Conservation (phyloP, 169 alveolate species). For the Cytauxzoon felis region DNA sequence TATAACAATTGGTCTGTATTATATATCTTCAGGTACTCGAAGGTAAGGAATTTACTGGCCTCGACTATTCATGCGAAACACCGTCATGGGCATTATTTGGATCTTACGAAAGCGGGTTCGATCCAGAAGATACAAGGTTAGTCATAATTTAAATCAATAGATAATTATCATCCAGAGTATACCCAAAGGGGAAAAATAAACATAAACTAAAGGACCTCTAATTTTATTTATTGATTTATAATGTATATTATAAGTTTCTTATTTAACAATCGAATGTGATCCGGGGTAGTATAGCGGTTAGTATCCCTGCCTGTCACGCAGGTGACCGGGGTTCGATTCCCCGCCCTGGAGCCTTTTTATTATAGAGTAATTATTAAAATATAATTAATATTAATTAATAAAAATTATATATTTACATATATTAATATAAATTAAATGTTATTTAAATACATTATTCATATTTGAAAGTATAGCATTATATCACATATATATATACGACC, state of each 20-base stretch:
- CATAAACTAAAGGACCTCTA: not conserved
- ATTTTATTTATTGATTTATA: not conserved
- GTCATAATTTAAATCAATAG: not conserved
- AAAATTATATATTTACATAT: not conserved
- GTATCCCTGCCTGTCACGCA: conserved; percentile 87
- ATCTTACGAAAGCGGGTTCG: conserved; percentile 80
- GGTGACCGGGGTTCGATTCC: conserved; percentile 87
- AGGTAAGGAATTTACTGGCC: conserved; percentile 65
- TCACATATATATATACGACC: too few relatives aligned
- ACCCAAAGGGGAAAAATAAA: conserved; percentile 51
- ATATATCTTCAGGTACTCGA: conserved; percentile 21
- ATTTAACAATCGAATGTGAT: conserved; percentile 4
- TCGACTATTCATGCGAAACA: conserved; percentile 78
- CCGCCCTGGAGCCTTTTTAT: conserved; percentile 78
- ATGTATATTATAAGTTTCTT: not conserved
- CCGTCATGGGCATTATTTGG: conserved; percentile 86
- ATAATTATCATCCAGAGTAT: conserved; percentile 13
- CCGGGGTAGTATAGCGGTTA: conserved; percentile 83
- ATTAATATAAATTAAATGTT: too few relatives aligned
- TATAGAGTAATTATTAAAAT: not conserved
- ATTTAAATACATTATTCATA: too few relatives aligned
- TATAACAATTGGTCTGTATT: not conserved
- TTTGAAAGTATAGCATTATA: too few relatives aligned
- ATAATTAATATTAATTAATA: not conserved
- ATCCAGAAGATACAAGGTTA: conserved; percentile 76